Conservation (phyloP, 306 rosid species). For the Vigna trinervia region DNA sequence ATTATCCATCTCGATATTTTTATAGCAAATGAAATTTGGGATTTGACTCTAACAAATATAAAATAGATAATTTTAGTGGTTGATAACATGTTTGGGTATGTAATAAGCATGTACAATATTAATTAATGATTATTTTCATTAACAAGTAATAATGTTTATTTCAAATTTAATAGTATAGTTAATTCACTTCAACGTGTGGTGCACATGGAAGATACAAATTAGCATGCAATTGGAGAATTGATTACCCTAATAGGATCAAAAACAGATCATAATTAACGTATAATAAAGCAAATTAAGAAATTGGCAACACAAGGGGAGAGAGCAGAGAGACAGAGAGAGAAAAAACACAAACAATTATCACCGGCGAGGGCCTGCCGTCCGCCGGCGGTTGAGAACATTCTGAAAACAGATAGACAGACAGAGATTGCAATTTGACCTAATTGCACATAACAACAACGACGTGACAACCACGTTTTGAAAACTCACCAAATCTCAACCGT, state of each 20-base stretch:
- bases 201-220: neutral
- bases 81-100: neutral
- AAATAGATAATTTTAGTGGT: neutral
- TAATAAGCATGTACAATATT: neutral
- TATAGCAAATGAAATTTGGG: neutral
- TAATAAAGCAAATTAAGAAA: neutral
- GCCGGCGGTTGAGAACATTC: constrained; percentile 37
- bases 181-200: neutral
- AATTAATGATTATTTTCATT: neutral
- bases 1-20: too few relatives aligned
- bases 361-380: constrained; percentile 26
- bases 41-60: neutral
- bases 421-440: neutral
- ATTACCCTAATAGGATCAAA: neutral
- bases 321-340: too few relatives aligned
- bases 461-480: constrained; percentile 14
- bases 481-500: constrained; percentile 37
- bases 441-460: neutral
- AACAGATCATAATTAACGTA: neutral
- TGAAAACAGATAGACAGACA: neutral
- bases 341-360: neutral
- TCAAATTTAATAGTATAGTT: neutral
- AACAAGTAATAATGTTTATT: neutral
- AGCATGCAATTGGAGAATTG: neutral
- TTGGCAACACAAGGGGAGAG: neutral